A percentile compares a stretch with the other conserved stretches of the same genome.
Conservation (phyloP, 441 rosid species). For the Eruca vesicaria region DNA sequence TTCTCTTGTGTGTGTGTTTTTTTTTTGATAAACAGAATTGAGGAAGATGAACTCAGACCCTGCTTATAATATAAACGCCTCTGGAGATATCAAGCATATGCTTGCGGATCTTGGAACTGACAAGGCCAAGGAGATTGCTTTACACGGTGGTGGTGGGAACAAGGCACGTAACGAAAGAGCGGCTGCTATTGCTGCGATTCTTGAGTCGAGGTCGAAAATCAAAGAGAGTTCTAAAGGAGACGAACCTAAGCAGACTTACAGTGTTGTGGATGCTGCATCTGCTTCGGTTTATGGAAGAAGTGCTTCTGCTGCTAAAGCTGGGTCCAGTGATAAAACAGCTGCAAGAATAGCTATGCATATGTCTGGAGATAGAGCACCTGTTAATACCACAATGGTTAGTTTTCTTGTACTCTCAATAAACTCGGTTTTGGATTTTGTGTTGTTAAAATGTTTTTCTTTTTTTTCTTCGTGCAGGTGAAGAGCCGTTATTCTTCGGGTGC, state of each 20-base stretch:
- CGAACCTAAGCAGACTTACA: conserved; percentile 53
- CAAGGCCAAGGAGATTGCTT: conserved; percentile 77
- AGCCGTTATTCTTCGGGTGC: conserved; percentile 89
- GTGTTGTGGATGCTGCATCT: conserved; percentile 96
- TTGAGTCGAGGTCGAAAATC: conserved; percentile 79
- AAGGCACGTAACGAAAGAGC: conserved; percentile 96
- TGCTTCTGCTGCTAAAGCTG: conserved; percentile 90
- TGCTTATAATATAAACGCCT: conserved; percentile 64
- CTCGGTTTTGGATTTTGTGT: background rate
- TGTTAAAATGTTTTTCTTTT: conserved; percentile 30
- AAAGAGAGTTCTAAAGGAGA: conserved; percentile 60
- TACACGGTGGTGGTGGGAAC: conserved; percentile 92
- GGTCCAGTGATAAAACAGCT: conserved; percentile 77
- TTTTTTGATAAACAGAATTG: conserved; percentile 43
- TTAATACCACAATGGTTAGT: conserved; percentile 83
- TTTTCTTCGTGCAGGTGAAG: conserved; percentile 57
- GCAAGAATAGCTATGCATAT: conserved; percentile 95
- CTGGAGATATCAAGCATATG: conserved; percentile 92
- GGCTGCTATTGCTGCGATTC: conserved; percentile 81
- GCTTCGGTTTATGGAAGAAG: conserved; percentile 96
- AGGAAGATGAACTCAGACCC: conserved; percentile 78
- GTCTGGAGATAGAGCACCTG: conserved; percentile 92
- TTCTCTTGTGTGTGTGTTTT: background rate
- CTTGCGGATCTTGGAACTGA: conserved; percentile 91
- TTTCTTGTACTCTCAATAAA: background rate